Evolutionary conservation across 306 rosid genomes (phyloP).

Genomic region (Begonia peltatifolia): DNA sequence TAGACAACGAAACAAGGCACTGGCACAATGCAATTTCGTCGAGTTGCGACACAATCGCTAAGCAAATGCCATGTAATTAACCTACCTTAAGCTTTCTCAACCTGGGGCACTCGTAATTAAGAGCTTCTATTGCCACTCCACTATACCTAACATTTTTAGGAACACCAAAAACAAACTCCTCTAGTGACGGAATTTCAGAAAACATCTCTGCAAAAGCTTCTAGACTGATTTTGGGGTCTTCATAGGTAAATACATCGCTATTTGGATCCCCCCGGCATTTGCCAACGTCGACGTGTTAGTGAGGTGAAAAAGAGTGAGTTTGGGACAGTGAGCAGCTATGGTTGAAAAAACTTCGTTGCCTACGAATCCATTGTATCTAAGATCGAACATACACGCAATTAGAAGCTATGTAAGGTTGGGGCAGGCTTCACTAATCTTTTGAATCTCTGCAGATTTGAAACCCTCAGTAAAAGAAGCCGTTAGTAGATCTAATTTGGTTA

Average conservation of each 20-base stretch:
- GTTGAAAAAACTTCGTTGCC: slow-evolving; percentile 54
- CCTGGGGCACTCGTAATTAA: slow-evolving; percentile 49
- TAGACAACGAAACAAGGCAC: slow-evolving; percentile 50
- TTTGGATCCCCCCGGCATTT: slow-evolving; percentile 36
- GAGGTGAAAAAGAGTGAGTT: slow-evolving; percentile 53
- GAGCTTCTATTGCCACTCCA: slow-evolving; percentile 55
- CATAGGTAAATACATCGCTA: slow-evolving; percentile 33
- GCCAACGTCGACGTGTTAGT: slow-evolving; percentile 51
- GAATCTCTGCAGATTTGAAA: slow-evolving; percentile 44
- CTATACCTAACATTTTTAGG: slow-evolving; percentile 63
- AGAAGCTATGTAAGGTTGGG: slow-evolving; percentile 57
- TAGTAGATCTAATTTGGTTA: slow-evolving; percentile 47
- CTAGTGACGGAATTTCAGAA: slow-evolving; percentile 53
- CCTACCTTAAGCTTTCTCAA: slow-evolving; percentile 56
- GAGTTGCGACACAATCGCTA: slow-evolving; percentile 53
- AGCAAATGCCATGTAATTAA: slow-evolving; percentile 72
- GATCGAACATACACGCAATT: slow-evolving; percentile 67
- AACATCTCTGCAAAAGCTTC: slow-evolving; percentile 43
- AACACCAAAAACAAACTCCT: slow-evolving; percentile 71
- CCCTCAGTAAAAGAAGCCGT: slow-evolving; percentile 63
- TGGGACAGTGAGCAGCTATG: slow-evolving; percentile 45
- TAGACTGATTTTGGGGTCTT: slow-evolving; percentile 50
- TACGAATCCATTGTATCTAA: slow-evolving; percentile 58
- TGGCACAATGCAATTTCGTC: slow-evolving; percentile 77
- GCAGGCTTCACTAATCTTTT: slow-evolving; percentile 43